These are phyloP conservation scores for Caryopteris hybrid DNA, from an alignment of 305 asterid species.

Conservation along the genomic window DNA sequence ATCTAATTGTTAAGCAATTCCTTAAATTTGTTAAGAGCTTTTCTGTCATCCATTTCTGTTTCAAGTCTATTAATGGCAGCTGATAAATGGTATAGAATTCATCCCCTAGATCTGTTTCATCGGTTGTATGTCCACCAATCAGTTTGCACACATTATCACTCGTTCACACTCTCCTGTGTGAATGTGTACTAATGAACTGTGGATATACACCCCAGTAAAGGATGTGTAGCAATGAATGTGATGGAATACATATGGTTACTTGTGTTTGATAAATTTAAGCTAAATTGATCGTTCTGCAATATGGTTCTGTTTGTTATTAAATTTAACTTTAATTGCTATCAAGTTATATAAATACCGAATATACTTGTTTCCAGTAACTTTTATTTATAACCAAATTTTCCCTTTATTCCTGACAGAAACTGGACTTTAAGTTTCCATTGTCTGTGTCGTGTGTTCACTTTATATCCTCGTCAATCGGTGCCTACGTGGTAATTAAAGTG, in stretches of 20 bases:
- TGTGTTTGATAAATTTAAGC: neutral
- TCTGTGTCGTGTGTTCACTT: conserved; percentile 88
- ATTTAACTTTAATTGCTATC: neutral
- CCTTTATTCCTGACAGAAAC: conserved; percentile 47
- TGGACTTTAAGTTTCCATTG: conserved; percentile 88
- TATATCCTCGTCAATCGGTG: conserved; percentile 82
- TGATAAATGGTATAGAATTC: neutral
- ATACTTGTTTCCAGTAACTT: conserved; percentile 1
- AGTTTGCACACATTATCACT: neutral
- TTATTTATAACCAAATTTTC: neutral
- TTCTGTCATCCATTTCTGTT: neutral
- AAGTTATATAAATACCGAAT: neutral
- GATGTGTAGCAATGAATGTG: neutral
- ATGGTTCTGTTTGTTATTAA: neutral
- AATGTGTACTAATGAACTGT: too few relatives aligned
- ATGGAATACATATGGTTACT: neutral
- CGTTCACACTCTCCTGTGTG: too few relatives aligned
- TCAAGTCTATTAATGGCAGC: neutral
- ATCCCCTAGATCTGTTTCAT: neutral
- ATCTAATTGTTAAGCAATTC: neutral
- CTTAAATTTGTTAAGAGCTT: neutral
- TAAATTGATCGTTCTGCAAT: neutral
- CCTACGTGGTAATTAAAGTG: conserved; percentile 73
- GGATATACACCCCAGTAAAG: neutral
- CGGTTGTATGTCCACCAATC: neutral